phyloP scores from a whole-genome alignment of 192 early-diverging fungal genomes.

The Backusella tarrabulga region DNA sequence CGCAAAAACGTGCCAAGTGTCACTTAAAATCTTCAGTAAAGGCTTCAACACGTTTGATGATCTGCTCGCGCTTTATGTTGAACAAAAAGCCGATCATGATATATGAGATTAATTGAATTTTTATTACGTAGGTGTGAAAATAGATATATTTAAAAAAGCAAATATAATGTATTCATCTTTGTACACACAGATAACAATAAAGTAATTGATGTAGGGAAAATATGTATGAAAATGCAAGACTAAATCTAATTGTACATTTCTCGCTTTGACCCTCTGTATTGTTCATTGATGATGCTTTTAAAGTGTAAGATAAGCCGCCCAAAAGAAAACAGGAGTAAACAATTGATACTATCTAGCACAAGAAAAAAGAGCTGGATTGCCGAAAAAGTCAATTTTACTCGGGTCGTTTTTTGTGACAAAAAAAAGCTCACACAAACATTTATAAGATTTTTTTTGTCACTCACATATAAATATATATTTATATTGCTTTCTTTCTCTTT shows the following conservation, averaged over 20 bases:
- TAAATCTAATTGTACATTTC: neutral
- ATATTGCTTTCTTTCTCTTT: neutral
- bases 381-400: slow-evolving; percentile 12
- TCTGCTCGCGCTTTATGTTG: neutral
- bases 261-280: neutral
- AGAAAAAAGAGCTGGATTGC: slow-evolving; percentile 2
- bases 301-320: neutral
- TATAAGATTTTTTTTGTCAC: neutral
- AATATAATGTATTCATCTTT: neutral
- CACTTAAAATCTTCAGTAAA: neutral
- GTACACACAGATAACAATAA: neutral
- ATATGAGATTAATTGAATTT: neutral
- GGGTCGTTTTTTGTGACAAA: neutral
- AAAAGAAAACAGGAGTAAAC: neutral
- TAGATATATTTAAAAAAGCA: neutral
- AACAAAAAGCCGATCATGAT: neutral
- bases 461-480: neutral
- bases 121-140: neutral
- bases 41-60: neutral
- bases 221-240: neutral
- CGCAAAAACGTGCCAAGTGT: neutral
- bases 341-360: neutral
- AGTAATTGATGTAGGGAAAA: neutral
- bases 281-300: neutral
- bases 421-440: neutral